Percentiles rank a stretch among this genome's conserved stretches.
These are phyloP conservation scores for Microascus cirrosus DNA, from an alignment of 2,329 filamentous ascomycete genomes.

Conservation along the genomic window DNA sequence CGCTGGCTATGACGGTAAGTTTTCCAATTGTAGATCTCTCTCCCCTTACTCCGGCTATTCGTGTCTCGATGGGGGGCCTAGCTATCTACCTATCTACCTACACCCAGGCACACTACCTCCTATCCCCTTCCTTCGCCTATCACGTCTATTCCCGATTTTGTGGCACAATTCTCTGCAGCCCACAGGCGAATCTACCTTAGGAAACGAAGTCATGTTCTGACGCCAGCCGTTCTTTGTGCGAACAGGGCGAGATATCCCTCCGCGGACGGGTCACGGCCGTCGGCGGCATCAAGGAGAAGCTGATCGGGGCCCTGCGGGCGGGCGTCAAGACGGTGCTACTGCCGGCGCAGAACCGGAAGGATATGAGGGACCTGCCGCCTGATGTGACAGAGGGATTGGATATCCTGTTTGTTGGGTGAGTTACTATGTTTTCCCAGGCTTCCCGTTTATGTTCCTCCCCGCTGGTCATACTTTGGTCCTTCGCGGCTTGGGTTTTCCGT, in stretches of 20 bases:
- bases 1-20: slow-evolving; percentile 84
- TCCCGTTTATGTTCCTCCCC: not conserved
- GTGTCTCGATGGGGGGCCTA: not conserved
- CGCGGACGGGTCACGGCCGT: slow-evolving; percentile 87
- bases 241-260: slow-evolving; percentile 60
- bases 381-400: slow-evolving; percentile 81
- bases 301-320: slow-evolving; percentile 85
- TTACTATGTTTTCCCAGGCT: slow-evolving; percentile 20
- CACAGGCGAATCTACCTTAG: not conserved
- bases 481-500: not conserved
- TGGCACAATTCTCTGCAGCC: slow-evolving; percentile 9
- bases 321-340: slow-evolving; percentile 91
- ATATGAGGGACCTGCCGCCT: slow-evolving; percentile 77
- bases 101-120: not conserved
- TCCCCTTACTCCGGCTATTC: slow-evolving; percentile 3
- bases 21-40: not conserved
- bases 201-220: slow-evolving; percentile 9
- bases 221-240: not conserved
- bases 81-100: not conserved
- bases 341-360: slow-evolving; percentile 81
- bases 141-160: slow-evolving; percentile 4
- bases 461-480: not conserved
- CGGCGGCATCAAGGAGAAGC: slow-evolving; percentile 96
- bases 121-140: not conserved
- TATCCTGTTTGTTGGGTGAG: slow-evolving; percentile 82